These are phyloP conservation scores for Withania somnifera DNA, from an alignment of 305 asterid genomes.

Conservation along the genomic window DNA sequence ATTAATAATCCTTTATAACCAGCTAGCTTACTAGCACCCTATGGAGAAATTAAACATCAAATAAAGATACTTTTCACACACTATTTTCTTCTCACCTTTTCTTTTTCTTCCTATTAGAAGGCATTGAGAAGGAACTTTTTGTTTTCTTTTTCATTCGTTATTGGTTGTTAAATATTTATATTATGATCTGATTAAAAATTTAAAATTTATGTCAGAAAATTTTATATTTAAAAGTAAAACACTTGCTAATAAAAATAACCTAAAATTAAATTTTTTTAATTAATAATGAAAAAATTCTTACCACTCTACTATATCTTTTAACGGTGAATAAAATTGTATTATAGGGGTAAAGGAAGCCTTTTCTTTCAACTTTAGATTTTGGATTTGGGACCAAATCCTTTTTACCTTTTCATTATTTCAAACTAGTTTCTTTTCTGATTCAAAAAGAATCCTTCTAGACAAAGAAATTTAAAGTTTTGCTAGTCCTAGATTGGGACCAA, in stretches of 20 bases:
- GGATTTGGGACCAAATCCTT: conserved; percentile 4
- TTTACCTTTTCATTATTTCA: neutral
- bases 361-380: neutral
- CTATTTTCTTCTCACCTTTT: neutral
- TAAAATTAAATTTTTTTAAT: too few species aligned
- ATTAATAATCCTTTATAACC: neutral
- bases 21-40: neutral
- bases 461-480: neutral
- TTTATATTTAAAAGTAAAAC: too few species aligned
- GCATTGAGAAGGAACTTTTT: neutral
- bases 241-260: too few species aligned
- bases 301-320: too few species aligned
- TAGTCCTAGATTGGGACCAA: neutral
- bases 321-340: neutral
- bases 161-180: too few species aligned
- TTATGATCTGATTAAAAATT: too few species aligned
- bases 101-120: neutral
- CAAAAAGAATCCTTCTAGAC: conserved; percentile 4
- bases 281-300: too few species aligned
- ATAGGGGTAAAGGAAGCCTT: neutral
- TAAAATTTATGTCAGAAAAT: too few species aligned
- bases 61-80: conserved; percentile 10
- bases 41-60: neutral
- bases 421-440: conserved; percentile 3
- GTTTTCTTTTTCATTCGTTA: neutral